phyloP scores from a whole-genome alignment of 805 yeast genomes.

The Sungouiozyma ichnusensis region DNA sequence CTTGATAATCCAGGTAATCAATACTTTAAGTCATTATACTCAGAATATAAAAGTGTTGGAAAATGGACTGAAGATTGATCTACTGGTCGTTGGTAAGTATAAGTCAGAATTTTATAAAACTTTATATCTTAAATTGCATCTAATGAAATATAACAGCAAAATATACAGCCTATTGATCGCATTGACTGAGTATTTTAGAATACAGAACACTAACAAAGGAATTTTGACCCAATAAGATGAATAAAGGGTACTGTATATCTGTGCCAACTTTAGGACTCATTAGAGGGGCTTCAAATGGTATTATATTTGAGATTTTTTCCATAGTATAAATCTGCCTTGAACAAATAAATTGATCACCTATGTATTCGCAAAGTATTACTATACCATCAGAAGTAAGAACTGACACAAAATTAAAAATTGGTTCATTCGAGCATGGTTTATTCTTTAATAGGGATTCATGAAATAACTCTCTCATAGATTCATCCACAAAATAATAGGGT shows the following conservation, averaged over 20 bases:
- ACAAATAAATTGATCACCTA: background rate
- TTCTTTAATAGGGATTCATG: background rate
- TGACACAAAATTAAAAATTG: background rate
- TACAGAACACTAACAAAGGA: background rate
- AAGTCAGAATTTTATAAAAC: background rate
- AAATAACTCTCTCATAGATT: too few relatives aligned
- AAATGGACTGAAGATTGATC: constrained; percentile 61
- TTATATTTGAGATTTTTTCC: background rate
- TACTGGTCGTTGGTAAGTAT: background rate
- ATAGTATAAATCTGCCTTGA: background rate
- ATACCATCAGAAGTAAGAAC: background rate
- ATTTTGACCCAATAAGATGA: background rate
- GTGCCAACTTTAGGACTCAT: background rate
- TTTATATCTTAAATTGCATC: background rate
- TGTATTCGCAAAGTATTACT: background rate
- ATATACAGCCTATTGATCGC: background rate
- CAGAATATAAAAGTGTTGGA: constrained; percentile 65
- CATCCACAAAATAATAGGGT: background rate
- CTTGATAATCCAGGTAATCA: constrained; percentile 62
- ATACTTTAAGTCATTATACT: constrained; percentile 55
- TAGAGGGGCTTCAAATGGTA: background rate
- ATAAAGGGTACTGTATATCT: background rate
- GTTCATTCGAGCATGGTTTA: background rate
- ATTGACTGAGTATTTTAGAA: background rate
- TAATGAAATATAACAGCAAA: background rate